Base-by-base conservation (phyloP, 176 grass and related monocot species). In the Guadua angustifolia region DNA sequence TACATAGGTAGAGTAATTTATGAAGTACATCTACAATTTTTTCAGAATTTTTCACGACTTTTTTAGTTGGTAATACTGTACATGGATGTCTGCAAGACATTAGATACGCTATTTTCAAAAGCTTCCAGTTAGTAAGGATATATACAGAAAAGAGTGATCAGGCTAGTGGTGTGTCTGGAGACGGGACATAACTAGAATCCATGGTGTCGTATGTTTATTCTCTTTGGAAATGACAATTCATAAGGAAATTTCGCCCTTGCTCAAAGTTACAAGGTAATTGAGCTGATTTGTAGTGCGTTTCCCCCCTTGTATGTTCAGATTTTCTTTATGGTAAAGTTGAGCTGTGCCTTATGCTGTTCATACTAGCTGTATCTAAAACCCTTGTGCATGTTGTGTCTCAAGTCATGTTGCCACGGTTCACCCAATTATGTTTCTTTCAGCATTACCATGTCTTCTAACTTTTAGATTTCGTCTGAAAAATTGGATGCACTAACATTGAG, bases 361-460 rank as follows among this genome's bases (percentile, higher is more conserved):
- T 55, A 55, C 16, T 55, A 19, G 51, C 51, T 55, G 35, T 4
- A 21, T 55, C 51, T 55, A 19, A 56, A 55, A n/a, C 7, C 53
- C 53, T 9, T 56, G 19, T 53, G 16, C 53, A n/a, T n/a, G 53
- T n/a, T 9, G 18, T 56, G 18, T 21, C 7, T 21, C 46, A 47
- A 49, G 46, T 53, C 51, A 55, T 55, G 17, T 18, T 21, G 17
- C 1, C 17, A 19, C 18, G 6, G 2, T 55, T 55, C 51, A 55
- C 18, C 15, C 51, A 19, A 19, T 19, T 26, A 39, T 79, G 42
- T 60, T 19, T 79, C 42, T 79, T 79, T 79, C 8, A 62, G 42
- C 64, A 29, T 29, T 40, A 86, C 8, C 29, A 52, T 26, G 57
- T 73, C 35, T 43, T 17, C 47, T 5, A 16, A 69, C 19, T 26